Conservation (phyloP, 2,329 filamentous ascomycete genomes). For the Colletotrichum lini region DNA sequence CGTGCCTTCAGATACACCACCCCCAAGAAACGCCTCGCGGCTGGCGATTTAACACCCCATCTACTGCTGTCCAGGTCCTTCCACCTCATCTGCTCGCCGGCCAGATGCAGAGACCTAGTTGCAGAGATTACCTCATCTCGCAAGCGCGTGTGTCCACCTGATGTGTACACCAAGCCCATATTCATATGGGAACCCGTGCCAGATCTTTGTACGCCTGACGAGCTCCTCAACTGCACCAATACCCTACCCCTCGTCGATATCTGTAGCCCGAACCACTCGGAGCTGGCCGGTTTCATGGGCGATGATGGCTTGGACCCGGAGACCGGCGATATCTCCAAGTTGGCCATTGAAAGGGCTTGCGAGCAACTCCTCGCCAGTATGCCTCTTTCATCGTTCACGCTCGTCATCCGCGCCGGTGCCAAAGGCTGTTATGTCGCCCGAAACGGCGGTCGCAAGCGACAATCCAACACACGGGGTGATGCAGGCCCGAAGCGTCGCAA, state of each 20-base stretch:
- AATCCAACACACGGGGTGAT: constrained; percentile 46
- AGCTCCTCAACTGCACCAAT: constrained; percentile 76
- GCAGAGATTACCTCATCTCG: constrained; percentile 75
- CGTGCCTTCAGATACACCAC: constrained; percentile 89
- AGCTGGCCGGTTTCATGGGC: constrained; percentile 90
- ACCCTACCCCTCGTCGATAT: constrained; percentile 73
- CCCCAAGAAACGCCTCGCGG: constrained; percentile 85
- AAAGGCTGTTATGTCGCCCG: constrained; percentile 78
- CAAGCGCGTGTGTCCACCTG: constrained; percentile 54
- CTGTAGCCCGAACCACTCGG: constrained; percentile 86
- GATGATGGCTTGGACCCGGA: constrained; percentile 67
- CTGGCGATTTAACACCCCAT: constrained; percentile 75
- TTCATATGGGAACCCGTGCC: constrained; percentile 98
- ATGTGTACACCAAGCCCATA: constrained; percentile 70
- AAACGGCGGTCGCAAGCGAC: constrained; percentile 68
- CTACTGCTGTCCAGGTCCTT: constrained; percentile 83
- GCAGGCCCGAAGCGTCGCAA: constrained; percentile 54
- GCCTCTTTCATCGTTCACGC: constrained; percentile 74
- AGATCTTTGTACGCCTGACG: constrained; percentile 83
- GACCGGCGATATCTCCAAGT: constrained; percentile 67
- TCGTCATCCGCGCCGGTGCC: constrained; percentile 80
- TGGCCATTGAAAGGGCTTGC: constrained; percentile 70
- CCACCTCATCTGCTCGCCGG: constrained; percentile 88
- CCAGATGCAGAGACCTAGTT: constrained; percentile 83
- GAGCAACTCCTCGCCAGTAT: constrained; percentile 75